Evolutionary conservation across 176 grass and related monocot species (phyloP).

Genomic region (Eragrostis curvula): DNA sequence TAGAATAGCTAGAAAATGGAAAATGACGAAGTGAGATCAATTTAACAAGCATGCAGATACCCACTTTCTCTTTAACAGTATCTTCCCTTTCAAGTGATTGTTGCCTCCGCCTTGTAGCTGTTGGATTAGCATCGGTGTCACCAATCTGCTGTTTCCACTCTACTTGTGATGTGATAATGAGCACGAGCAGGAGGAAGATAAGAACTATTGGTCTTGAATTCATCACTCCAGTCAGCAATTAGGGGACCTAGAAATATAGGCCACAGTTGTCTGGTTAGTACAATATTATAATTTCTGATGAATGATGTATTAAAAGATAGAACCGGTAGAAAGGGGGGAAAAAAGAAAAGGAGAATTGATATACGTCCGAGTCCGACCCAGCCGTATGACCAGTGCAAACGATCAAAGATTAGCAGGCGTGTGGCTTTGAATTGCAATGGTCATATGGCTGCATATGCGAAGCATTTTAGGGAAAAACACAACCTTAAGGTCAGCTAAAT

Average conservation of each 20-base stretch:
- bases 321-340: not conserved
- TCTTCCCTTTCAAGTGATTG: slow-evolving; percentile 58
- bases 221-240: slow-evolving; percentile 48
- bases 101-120: slow-evolving; percentile 48
- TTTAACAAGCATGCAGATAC: slow-evolving; percentile 9
- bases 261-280: not conserved
- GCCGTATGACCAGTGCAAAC: too few species aligned
- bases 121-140: slow-evolving; percentile 57
- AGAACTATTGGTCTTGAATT: slow-evolving; percentile 63
- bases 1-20: not conserved
- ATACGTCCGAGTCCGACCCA: too few species aligned
- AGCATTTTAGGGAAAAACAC: too few species aligned
- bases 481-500: too few species aligned
- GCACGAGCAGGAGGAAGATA: slow-evolving; percentile 73
- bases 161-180: slow-evolving; percentile 76
- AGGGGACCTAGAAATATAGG: slow-evolving; percentile 38
- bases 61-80: slow-evolving; percentile 78
- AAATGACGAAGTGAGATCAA: not conserved
- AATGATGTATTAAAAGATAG: not conserved
- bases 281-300: not conserved
- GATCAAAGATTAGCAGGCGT: too few species aligned
- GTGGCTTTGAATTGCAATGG: too few species aligned
- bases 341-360: too few species aligned
- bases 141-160: slow-evolving; percentile 86
- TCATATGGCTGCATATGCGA: too few species aligned